Base-by-base conservation (phyloP, 2,329 filamentous ascomycete species). In the Aspergillus latus region DNA sequence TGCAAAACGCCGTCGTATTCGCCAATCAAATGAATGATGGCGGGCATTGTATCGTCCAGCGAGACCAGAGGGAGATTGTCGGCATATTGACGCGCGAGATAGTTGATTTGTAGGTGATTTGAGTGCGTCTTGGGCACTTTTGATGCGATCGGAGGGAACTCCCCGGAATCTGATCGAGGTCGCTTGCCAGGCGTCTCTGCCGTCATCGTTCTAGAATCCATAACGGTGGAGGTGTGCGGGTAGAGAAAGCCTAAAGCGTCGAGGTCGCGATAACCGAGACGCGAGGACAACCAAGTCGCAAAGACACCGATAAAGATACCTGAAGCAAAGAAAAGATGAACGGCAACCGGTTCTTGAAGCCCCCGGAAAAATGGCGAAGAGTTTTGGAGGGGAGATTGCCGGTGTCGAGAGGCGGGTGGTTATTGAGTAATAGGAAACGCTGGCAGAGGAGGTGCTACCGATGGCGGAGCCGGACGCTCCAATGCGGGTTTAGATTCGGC, bases 1-100 rank as follows among this genome's bases (percentile, higher is more conserved):
- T 90, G 89, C 51, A 96, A 79, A 13, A 94, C 89, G 62, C 87
- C 90, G 82, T 92, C 90, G 73, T 96, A 96, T 64, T 92, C 87
- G 68, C 83, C 82, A 57, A 96, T 84, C 59, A 92, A 80, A 40
- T 83, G 79, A 46, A 94, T 75, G 53, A 94, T 84, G 63, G 89
- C 87, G 10, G 84, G 82, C 66, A 96, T 88, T 9, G 84, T 88
- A 66, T 92, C 89, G 54, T 86, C 82, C 61, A 80, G 80, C 56
- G 80, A 83, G 60, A 87, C 81, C 16, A 87, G 77, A 34, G 85
- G 84, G 28, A 88, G 76, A 66, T 85, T 84, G 39, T 85, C 81
- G 36, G 81, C 76, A 64, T 83, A 82, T 59, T 86, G 84, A 42
- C 85, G 80, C 49, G 84, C 84, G 52, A 88, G 82, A 64, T 88